Evolutionary conservation across 306 rosid genomes (phyloP), one percentile per base, ranked within the genome.

Genomic region (Trifolium fragiferum): DNA sequence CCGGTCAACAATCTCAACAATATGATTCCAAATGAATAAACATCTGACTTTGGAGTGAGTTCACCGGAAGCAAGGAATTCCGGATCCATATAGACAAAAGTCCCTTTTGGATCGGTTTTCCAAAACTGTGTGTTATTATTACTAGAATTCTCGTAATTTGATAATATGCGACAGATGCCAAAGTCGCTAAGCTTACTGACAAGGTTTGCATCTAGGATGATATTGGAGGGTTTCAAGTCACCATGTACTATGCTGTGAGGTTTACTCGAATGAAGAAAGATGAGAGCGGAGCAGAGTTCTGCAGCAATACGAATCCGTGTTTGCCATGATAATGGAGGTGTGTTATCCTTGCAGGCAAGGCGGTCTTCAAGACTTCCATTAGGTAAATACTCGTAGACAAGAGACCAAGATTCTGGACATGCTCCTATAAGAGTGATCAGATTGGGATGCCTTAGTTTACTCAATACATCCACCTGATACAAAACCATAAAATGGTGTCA

Each of bases 351-450:
- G 95, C 99, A 88, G 54, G 35, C 79, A 47, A 94, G 91, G 14
- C 92, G 89, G 59, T 94, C 97, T 85, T 90, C 99, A 23, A 94
- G 96, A 78, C 96, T 91, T 74, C 99, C 99, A 27, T 84, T 90
- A 5, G 93, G 88, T 32, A 90, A 89, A 78, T 90, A 92, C 78
- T 94, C 99, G 6, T 92, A 94, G 49, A 94, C 78, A 30, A 93
- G 93, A 71, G 86, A 49, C 86, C 86, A 88, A n/a, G 87, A 77
- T 58, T 90, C 97, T 1, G 96, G 89, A 75, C 97, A 94, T 62
- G 92, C 87, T 62, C 99, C 99, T 64, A 92, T 76, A 7, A 94
- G 95, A 12, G 87, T 89, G 76, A 94, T 79, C 33, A 92, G 90
- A 83, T 94, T 94, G 25, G 95, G 89, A 80, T 94, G 99, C 79